A percentile compares a stretch with the other conserved stretches of the same genome.
These are phyloP conservation scores for Scedosporium dehoogii DNA, from an alignment of 2,329 filamentous ascomycete species.

Conservation along the genomic window DNA sequence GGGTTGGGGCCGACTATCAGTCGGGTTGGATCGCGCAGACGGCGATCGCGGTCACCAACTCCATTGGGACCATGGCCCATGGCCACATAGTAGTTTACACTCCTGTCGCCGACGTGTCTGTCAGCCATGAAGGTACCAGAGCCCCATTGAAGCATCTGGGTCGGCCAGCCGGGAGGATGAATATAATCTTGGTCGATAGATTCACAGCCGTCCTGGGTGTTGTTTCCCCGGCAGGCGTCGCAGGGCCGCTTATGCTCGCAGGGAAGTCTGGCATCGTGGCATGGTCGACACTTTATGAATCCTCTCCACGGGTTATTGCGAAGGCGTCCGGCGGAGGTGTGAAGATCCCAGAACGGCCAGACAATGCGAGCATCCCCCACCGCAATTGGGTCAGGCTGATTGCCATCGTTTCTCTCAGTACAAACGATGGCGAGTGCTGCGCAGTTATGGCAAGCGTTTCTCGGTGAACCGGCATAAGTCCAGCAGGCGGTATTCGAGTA, in stretches of 20 bases:
- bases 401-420: background rate
- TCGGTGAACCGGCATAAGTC: background rate
- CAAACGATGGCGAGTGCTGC: constrained; percentile 9
- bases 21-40: background rate
- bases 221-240: constrained; percentile 19
- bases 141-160: constrained; percentile 9
- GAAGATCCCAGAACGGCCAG: background rate
- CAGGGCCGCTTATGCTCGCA: constrained; percentile 29
- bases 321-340: background rate
- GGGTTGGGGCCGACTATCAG: background rate
- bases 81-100: constrained; percentile 22
- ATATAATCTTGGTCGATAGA: too few species aligned
- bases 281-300: constrained; percentile 7
- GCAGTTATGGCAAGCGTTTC: constrained; percentile 10
- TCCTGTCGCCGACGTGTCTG: background rate
- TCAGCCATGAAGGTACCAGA: constrained; percentile 12
- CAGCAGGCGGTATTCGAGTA: constrained; percentile 2
- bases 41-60: constrained; percentile 13
- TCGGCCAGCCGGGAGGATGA: too few species aligned
- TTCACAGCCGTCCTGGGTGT: background rate
- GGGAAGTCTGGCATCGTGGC: background rate
- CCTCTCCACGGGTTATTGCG: background rate
- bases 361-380: background rate
- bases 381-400: too few species aligned
- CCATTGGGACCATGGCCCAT: constrained; percentile 19